phyloP scores from a whole-genome alignment of 2,329 filamentous ascomycete species.

The Colletotrichum nymphaeae region DNA sequence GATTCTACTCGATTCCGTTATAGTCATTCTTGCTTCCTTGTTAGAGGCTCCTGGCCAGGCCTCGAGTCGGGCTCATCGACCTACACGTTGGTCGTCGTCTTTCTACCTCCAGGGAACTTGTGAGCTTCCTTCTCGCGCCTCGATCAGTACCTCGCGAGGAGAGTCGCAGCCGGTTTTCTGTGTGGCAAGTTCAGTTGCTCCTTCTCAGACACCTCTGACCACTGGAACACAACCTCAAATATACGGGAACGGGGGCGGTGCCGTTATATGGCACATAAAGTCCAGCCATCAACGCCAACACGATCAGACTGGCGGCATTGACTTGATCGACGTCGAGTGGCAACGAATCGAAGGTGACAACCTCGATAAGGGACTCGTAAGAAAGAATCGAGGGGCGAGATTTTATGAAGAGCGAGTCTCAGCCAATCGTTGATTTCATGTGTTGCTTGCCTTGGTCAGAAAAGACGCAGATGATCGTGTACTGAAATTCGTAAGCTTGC shows the following conservation, averaged over 20 bases:
- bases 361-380: constrained; percentile 41
- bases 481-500: background rate
- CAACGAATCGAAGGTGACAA: constrained; percentile 38
- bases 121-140: constrained; percentile 63
- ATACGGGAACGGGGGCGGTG: constrained; percentile 34
- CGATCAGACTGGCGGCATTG: constrained; percentile 33
- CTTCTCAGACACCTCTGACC: constrained; percentile 30
- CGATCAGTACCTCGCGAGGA: constrained; percentile 39
- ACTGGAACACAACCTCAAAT: constrained; percentile 19
- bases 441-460: background rate
- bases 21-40: constrained; percentile 63
- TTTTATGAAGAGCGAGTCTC: constrained; percentile 45
- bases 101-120: constrained; percentile 64
- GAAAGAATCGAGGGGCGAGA: constrained; percentile 45
- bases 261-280: constrained; percentile 43
- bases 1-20: background rate
- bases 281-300: constrained; percentile 21
- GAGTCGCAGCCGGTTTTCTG: constrained; percentile 30
- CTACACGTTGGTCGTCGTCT: constrained; percentile 60
- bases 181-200: constrained; percentile 26
- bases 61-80: constrained; percentile 64
- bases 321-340: constrained; percentile 47
- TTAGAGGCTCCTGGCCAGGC: constrained; percentile 47
- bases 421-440: background rate
- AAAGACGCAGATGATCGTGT: background rate